A percentile compares a stretch with the other conserved stretches of the same genome.
Conservation (phyloP, 768 basidiomycete species). For the Guyanaporus albipodus region DNA sequence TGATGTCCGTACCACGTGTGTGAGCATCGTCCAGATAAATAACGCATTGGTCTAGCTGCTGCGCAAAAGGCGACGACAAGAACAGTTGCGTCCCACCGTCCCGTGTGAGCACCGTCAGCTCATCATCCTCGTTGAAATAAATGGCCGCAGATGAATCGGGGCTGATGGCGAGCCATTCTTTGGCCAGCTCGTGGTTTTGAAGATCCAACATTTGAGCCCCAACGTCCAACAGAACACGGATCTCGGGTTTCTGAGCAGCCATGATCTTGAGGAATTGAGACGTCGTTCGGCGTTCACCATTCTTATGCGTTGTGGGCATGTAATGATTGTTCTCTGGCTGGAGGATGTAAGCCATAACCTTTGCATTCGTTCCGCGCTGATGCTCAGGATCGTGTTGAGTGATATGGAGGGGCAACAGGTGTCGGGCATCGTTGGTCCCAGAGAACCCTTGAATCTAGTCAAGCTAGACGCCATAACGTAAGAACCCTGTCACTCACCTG, state of each 20-base stretch:
- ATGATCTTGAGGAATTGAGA: conserved; percentile 28
- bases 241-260: conserved; percentile 33
- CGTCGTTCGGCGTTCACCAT: conserved; percentile 17
- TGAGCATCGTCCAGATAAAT: conserved; percentile 18
- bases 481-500: conserved; percentile 5
- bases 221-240: conserved; percentile 50
- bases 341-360: conserved; percentile 30
- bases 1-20: conserved; percentile 19
- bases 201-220: conserved; percentile 56
- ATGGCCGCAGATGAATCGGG: conserved; percentile 24
- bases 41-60: conserved; percentile 33
- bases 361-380: conserved; percentile 44
- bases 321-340: conserved; percentile 22
- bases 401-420: conserved; percentile 36
- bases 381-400: conserved; percentile 25
- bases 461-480: neutral
- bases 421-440: conserved; percentile 38
- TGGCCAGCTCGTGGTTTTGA: conserved; percentile 38
- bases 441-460: conserved; percentile 30
- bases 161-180: conserved; percentile 36
- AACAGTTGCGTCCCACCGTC: conserved; percentile 30
- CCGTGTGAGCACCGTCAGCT: conserved; percentile 30
- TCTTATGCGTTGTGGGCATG: conserved; percentile 7
- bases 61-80: conserved; percentile 30
- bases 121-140: conserved; percentile 33